Evolutionary conservation across 148 eudicot species (phyloP).

Genomic region (Chenopodium suecicum): DNA sequence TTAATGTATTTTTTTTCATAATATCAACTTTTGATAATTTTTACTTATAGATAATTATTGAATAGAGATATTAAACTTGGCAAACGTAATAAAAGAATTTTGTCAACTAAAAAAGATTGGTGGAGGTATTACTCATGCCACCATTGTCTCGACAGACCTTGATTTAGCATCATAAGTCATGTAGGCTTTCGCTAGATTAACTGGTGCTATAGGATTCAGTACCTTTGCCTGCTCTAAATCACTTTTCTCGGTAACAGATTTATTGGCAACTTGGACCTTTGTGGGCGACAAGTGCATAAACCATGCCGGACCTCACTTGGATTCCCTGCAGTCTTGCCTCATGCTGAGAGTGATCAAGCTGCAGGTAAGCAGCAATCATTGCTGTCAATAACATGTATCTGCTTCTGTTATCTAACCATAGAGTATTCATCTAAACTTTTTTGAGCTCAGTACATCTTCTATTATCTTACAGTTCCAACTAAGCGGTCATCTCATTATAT

Average conservation of each 20-base stretch:
- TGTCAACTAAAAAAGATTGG: too few relatives aligned
- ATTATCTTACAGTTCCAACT: constrained; percentile 47
- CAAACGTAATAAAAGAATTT: too few relatives aligned
- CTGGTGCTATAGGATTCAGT: not conserved
- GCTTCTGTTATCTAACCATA: not conserved
- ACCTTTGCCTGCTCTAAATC: constrained; percentile 9
- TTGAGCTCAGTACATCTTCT: not conserved
- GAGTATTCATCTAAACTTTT: not conserved
- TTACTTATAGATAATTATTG: too few relatives aligned
- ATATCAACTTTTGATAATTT: too few relatives aligned
- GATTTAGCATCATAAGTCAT: not conserved
- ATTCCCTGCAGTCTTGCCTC: constrained; percentile 93
- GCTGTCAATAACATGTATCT: not conserved
- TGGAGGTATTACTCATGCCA: not conserved
- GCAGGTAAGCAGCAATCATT: constrained; percentile 38
- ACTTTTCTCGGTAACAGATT: constrained; percentile 42
- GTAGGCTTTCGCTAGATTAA: not conserved
- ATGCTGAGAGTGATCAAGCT: constrained; percentile 82
- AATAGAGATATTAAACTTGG: too few relatives aligned
- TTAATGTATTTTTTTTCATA: too few relatives aligned
- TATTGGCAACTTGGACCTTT: constrained; percentile 83
- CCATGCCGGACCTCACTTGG: constrained; percentile 90
- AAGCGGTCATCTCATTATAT: constrained; percentile 76
- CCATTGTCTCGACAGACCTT: not conserved
- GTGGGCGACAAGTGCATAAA: constrained; percentile 88